phyloP scores from a whole-genome alignment of 2,329 filamentous ascomycete genomes.

The Penicillium sp. region DNA sequence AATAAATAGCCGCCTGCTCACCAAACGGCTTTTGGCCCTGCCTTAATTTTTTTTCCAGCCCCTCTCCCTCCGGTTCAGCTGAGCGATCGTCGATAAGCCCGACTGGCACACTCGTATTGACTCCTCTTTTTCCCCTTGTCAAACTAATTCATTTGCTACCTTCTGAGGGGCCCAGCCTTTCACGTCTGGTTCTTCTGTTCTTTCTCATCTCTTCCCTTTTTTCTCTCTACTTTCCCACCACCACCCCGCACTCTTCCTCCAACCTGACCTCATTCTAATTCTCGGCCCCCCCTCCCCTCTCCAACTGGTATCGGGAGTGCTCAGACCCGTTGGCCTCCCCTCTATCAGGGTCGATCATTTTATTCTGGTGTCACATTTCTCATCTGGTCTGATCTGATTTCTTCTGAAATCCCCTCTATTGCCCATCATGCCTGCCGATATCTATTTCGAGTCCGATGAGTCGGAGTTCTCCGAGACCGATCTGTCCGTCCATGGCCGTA shows the following conservation, averaged over 20 bases:
- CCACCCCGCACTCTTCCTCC: neutral
- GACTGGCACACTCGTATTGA: constrained; percentile 16
- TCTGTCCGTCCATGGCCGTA: constrained; percentile 35
- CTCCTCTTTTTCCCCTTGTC: neutral
- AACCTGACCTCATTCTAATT: neutral
- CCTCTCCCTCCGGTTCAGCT: constrained; percentile 10
- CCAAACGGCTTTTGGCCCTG: neutral
- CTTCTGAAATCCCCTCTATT: constrained; percentile 39
- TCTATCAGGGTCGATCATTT: constrained; percentile 4
- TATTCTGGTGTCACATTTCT: neutral
- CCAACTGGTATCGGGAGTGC: neutral
- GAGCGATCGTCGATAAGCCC: constrained; percentile 10
- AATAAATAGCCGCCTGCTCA: constrained; percentile 10
- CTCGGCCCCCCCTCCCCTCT: neutral
- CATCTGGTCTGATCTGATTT: constrained; percentile 20
- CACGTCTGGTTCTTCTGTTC: neutral
- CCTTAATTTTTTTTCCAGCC: constrained; percentile 10
- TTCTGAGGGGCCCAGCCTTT: neutral
- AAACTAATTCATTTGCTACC: neutral
- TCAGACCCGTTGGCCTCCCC: constrained; percentile 1
- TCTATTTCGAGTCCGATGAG: constrained; percentile 32
- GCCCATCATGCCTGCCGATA: constrained; percentile 14
- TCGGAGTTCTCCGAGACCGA: constrained; percentile 43
- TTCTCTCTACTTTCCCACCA: constrained; percentile 8
- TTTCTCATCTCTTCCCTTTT: constrained; percentile 11